Percentiles rank a stretch among this genome's conserved stretches.
phyloP scores from a whole-genome alignment of 2,329 filamentous ascomycete species.

The Nothophaeocryptopus gaeumannii region DNA sequence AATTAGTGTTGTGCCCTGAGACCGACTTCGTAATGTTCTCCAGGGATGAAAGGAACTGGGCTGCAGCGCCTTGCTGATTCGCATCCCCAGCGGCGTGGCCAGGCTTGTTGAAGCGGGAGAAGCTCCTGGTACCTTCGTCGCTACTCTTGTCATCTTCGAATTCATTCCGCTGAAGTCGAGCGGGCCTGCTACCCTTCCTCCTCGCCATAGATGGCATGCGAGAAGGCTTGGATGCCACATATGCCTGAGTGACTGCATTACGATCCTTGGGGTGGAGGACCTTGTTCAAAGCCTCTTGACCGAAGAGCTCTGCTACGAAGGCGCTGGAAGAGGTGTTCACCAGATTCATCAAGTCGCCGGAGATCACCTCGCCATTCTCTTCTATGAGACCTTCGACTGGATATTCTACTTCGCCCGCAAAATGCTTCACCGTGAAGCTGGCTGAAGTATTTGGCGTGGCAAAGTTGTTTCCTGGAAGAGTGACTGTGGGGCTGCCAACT shows the following conservation, averaged over 20 bases:
- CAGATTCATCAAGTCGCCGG: conserved; percentile 91
- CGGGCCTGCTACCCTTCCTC: conserved; percentile 62
- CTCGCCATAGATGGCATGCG: conserved; percentile 90
- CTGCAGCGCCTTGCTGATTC: conserved; percentile 80
- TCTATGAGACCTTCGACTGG: conserved; percentile 82
- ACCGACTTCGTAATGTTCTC: conserved; percentile 89
- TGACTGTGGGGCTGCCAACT: conserved; percentile 70
- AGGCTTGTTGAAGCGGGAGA: conserved; percentile 39
- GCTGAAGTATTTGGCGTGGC: conserved; percentile 75
- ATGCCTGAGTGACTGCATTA: conserved; percentile 88
- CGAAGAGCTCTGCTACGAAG: conserved; percentile 86
- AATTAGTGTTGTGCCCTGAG: conserved; percentile 76
- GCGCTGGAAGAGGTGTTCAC: conserved; percentile 83
- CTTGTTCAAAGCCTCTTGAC: conserved; percentile 91
- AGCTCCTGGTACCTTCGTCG: conserved; percentile 35
- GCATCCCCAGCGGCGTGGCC: conserved; percentile 25
- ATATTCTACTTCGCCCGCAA: conserved; percentile 95
- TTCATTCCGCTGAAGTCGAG: conserved; percentile 39
- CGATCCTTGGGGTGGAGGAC: conserved; percentile 90
- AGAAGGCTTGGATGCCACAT: conserved; percentile 91
- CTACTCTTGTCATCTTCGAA: conserved; percentile 46
- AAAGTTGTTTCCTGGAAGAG: conserved; percentile 85
- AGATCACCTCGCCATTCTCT: conserved; percentile 94
- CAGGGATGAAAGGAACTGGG: conserved; percentile 84
- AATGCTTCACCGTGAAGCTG: conserved; percentile 88